phyloP scores from a whole-genome alignment of 148 eudicot genomes.

The Pouteria glomerata region DNA sequence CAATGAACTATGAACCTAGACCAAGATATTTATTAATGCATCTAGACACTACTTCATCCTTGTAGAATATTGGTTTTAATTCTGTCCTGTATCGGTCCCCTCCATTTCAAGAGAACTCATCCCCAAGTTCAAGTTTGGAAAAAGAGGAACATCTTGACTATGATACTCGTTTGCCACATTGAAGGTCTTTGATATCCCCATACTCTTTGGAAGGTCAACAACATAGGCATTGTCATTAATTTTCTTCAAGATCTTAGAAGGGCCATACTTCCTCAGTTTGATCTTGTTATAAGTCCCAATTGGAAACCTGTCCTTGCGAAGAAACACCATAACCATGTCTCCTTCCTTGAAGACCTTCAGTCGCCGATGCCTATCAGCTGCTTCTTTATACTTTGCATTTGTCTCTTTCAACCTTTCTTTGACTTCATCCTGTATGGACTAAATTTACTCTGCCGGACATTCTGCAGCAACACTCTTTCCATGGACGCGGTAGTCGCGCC shows the following conservation, averaged over 20 bases:
- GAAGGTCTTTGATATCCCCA: background rate
- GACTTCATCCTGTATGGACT: no score
- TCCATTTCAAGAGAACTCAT: no score
- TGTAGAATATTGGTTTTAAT: no score
- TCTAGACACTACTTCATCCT: no score
- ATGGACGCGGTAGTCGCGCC: no score
- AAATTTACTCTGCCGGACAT: no score
- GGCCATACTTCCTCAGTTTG: background rate
- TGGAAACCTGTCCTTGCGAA: constrained; percentile 4
- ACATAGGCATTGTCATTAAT: constrained; percentile 10
- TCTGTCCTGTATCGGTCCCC: no score
- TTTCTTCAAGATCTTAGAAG: background rate
- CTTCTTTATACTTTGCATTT: background rate
- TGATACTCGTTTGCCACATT: background rate
- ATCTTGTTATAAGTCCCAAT: constrained; percentile 1
- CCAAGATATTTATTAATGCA: no score
- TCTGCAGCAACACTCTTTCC: no score
- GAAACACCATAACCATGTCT: background rate
- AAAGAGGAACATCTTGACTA: background rate
- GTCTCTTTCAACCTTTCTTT: no score
- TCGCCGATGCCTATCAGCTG: background rate
- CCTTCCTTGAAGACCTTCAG: background rate
- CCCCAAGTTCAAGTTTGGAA: no score
- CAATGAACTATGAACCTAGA: no score
- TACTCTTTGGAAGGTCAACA: background rate